These are phyloP conservation scores for Paramyrothecium sp. DNA, from an alignment of 2,329 filamentous ascomycete genomes.

Conservation along the genomic window DNA sequence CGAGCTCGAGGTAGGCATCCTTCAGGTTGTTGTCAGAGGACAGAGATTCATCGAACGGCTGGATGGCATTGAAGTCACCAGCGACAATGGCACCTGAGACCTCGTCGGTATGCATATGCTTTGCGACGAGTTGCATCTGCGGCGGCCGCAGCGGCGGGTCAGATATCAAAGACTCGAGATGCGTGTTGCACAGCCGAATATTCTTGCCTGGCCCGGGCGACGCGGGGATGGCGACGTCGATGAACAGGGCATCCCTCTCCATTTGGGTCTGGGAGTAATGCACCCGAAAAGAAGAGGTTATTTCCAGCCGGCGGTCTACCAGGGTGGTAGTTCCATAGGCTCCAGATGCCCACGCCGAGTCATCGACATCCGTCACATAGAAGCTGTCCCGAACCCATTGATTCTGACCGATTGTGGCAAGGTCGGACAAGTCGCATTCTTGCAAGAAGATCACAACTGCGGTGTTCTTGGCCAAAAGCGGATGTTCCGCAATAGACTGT, in stretches of 20 bases:
- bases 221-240: conserved; percentile 37
- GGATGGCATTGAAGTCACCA: conserved; percentile 59
- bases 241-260: conserved; percentile 53
- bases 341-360: conserved; percentile 39
- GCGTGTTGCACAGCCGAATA: conserved; percentile 53
- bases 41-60: conserved; percentile 48
- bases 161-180: conserved; percentile 53
- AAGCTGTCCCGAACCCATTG: conserved; percentile 48
- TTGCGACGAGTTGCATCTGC: conserved; percentile 44
- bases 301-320: conserved; percentile 42
- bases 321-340: conserved; percentile 54
- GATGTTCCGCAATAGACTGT: conserved; percentile 4
- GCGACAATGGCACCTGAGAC: conserved; percentile 43
- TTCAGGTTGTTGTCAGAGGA: conserved; percentile 45
- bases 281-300: conserved; percentile 47
- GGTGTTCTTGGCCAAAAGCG: conserved; percentile 3
- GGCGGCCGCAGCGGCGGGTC: conserved; percentile 46
- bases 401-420: conserved; percentile 38
- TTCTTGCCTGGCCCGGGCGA: conserved; percentile 20
- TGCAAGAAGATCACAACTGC: conserved; percentile 48
- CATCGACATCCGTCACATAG: conserved; percentile 44
- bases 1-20: conserved; percentile 51
- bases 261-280: conserved; percentile 47
- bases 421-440: conserved; percentile 47
- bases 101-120: conserved; percentile 35